Evolutionary conservation across 306 rosid species (phyloP), one percentile per base, ranked within the genome.

Genomic region (Cotoneaster glaucophyllus): DNA sequence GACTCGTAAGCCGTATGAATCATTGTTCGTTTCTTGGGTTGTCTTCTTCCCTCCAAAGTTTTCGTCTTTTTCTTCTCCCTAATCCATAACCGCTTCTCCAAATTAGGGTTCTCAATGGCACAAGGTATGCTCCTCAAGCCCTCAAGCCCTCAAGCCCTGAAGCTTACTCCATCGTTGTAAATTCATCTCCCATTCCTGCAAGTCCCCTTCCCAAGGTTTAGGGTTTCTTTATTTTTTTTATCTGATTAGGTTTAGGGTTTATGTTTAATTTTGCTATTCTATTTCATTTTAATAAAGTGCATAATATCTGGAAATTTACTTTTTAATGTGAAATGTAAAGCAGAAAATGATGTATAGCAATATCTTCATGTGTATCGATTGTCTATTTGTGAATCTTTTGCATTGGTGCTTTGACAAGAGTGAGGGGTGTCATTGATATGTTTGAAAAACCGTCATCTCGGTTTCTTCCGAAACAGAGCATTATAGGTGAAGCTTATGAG

Each of bases 71-170:
- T 71, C 63, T 31, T 29, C 50, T 29, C 50, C 11, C 69, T 48
- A 10, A 21, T 21, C n/a, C 41, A 29, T 29, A 14, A 31, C 13
- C 4, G 41, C 41, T 63, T 17, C 65, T 12, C 65, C 18, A 63
- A 28, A 18, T 29, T 70, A 29, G 76, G 76, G 54, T 72, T 59
- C 57, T 19, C 66, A 72, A 34, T 34, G 76, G 66, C 53, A 56
- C 50, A 56, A 72, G 76, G 76, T 72, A 72, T 31, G 64, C 32
- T 21, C 6, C 11, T 19, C 64, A 8, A 17, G 8, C 74, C 74
- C 11, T 19, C 64, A 8, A 17, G 8, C 74, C 74, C 10, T 18
- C 62, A 6, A 18, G 10, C 74, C 74, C 76, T 14, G 2, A 24
- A 34, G 4, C 9, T 50, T 6, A 17, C 41, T 50, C 53, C 44